phyloP scores from a whole-genome alignment of 225 moss, liverwort and hornwort genomes.

The Bryum argenteum region DNA sequence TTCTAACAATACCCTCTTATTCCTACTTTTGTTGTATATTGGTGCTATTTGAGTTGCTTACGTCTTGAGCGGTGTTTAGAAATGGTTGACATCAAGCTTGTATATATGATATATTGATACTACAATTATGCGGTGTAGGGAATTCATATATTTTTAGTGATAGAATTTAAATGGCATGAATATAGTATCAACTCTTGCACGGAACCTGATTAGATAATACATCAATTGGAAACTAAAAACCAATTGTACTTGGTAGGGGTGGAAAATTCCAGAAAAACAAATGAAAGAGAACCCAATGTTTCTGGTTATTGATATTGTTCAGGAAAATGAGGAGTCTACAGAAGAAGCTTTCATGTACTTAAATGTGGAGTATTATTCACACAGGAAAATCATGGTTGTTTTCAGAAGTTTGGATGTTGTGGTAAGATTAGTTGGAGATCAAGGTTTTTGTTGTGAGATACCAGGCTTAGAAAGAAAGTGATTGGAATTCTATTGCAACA shows the following conservation, averaged over 20 bases:
- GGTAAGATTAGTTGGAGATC: constrained; percentile 8
- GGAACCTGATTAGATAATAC: too few species aligned
- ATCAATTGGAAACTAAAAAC: too few species aligned
- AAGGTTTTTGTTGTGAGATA: constrained; percentile 23
- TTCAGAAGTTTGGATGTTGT: constrained; percentile 26
- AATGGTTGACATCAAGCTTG: too few species aligned
- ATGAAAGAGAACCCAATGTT: constrained; percentile 16
- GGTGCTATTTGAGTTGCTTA: too few species aligned
- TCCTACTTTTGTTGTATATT: too few species aligned
- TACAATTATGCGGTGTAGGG: too few species aligned
- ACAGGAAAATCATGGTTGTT: constrained; percentile 33
- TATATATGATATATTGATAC: too few species aligned
- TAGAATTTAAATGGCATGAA: too few species aligned
- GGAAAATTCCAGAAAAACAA: neutral
- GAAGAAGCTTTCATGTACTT: constrained; percentile 29
- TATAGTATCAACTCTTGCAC: too few species aligned
- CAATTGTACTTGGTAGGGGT: neutral
- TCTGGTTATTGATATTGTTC: constrained; percentile 30
- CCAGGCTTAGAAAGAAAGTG: constrained; percentile 26
- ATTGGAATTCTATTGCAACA: constrained; percentile 17
- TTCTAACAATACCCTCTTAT: too few species aligned
- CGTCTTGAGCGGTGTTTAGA: too few species aligned
- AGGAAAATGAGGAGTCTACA: neutral
- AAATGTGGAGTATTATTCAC: neutral
- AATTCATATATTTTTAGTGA: too few species aligned